A percentile compares a stretch with the other conserved stretches of the same genome.
Conservation (phyloP, 805 yeast species). For the Barnettozyma sp. region DNA sequence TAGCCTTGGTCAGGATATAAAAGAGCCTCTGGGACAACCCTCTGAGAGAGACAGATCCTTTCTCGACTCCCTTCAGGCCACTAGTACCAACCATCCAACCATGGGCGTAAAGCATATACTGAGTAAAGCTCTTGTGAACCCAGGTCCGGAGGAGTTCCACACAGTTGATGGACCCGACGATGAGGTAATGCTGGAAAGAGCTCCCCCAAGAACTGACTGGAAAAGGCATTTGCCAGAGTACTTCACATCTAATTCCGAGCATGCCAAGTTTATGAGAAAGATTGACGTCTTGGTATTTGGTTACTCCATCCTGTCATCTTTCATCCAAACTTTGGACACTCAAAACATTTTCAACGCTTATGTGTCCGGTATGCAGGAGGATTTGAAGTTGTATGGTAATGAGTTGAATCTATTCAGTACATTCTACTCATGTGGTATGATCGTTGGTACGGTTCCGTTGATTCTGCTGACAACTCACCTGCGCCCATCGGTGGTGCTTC, state of each 20-base stretch:
- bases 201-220: constrained; percentile 10
- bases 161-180: background rate
- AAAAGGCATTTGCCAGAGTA: constrained; percentile 12
- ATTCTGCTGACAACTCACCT: constrained; percentile 42
- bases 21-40: background rate
- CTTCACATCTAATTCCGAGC: constrained; percentile 26
- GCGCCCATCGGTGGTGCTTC: constrained; percentile 35
- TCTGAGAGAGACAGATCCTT: background rate
- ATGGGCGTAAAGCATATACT: background rate
- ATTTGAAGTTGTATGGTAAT: constrained; percentile 48
- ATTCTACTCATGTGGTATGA: constrained; percentile 50
- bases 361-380: constrained; percentile 56
- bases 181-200: constrained; percentile 6
- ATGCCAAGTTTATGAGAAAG: constrained; percentile 38
- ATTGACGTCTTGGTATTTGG: constrained; percentile 45
- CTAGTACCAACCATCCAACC: background rate
- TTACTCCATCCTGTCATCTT: constrained; percentile 52
- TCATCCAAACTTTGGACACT: constrained; percentile 58
- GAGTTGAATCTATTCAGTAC: constrained; percentile 54
- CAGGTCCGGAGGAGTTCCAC: background rate
- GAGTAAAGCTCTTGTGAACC: background rate
- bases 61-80: background rate
- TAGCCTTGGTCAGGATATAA: background rate
- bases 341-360: constrained; percentile 58
- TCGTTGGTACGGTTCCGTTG: constrained; percentile 50